Conservation (phyloP, 371 early-diverging fungal genomes). For the Apophysomyces variabilis region DNA sequence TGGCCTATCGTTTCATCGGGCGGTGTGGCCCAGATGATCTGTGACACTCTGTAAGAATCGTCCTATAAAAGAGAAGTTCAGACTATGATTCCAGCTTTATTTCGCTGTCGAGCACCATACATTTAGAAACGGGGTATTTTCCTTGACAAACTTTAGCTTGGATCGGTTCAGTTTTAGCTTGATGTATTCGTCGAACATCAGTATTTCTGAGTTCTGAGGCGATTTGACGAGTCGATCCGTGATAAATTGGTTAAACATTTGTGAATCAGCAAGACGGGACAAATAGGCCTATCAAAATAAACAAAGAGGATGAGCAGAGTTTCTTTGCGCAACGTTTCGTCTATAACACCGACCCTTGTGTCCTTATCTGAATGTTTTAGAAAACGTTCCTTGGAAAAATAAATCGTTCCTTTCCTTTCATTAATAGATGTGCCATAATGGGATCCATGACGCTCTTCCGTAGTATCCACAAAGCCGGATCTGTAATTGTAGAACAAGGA, state of each 20-base stretch:
- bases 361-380: constrained; percentile 71
- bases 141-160: constrained; percentile 74
- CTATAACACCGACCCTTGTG: constrained; percentile 55
- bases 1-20: constrained; percentile 26
- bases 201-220: constrained; percentile 70
- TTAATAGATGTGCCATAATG: constrained; percentile 19
- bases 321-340: background rate
- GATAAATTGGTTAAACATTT: constrained; percentile 84
- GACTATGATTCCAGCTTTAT: background rate
- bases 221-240: constrained; percentile 72
- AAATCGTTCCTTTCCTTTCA: constrained; percentile 26
- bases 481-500: constrained; percentile 78
- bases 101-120: constrained; percentile 28
- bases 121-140: constrained; percentile 79
- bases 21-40: constrained; percentile 51
- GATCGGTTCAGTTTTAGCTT: constrained; percentile 83
- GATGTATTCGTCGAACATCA: constrained; percentile 83
- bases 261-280: constrained; percentile 68
- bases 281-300: constrained; percentile 53
- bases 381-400: constrained; percentile 67
- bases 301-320: background rate
- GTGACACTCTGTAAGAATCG: constrained; percentile 47
- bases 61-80: constrained; percentile 24
- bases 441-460: constrained; percentile 23
- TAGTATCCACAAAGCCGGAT: constrained; percentile 48